These are phyloP conservation scores for Emydomyces testavorans DNA, from an alignment of 2,329 filamentous ascomycete species.

Conservation along the genomic window DNA sequence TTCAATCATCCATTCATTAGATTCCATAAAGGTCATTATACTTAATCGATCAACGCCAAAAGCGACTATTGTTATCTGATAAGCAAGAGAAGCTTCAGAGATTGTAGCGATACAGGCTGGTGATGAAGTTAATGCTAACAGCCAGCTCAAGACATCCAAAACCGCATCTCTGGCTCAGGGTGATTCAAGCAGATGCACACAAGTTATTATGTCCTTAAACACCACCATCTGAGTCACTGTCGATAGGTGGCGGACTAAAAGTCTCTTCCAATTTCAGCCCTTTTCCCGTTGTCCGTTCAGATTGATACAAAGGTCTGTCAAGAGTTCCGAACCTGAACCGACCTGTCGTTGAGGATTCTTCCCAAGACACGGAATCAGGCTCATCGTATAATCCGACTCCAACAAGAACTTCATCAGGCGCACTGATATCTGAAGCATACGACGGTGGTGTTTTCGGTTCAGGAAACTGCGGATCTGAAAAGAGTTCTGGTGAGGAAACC, in stretches of 20 bases:
- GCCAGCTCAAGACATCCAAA: too few species aligned
- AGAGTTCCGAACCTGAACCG: background rate
- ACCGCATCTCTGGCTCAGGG: too few species aligned
- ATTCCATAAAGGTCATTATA: too few species aligned
- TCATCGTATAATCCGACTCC: conserved; percentile 72
- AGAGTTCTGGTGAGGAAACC: conserved; percentile 30
- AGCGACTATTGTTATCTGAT: too few species aligned
- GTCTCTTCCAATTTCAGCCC: conserved; percentile 72
- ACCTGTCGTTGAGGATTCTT: conserved; percentile 22
- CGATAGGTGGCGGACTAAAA: conserved; percentile 53
- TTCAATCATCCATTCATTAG: too few species aligned
- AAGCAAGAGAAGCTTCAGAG: too few species aligned
- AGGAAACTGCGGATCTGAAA: conserved; percentile 28
- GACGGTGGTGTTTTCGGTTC: conserved; percentile 18
- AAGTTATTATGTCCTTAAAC: conserved; percentile 32
- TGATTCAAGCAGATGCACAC: too few species aligned
- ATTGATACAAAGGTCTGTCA: conserved; percentile 30
- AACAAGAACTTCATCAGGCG: conserved; percentile 56
- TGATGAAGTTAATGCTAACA: too few species aligned
- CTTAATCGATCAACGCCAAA: too few species aligned
- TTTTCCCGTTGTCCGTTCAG: conserved; percentile 50
- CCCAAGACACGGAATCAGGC: conserved; percentile 46
- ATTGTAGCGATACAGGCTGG: too few species aligned
- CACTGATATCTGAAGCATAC: background rate
- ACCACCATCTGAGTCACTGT: conserved; percentile 40